Conservation (phyloP, 805 yeast species). For the Saccharomycopsis malanga region DNA sequence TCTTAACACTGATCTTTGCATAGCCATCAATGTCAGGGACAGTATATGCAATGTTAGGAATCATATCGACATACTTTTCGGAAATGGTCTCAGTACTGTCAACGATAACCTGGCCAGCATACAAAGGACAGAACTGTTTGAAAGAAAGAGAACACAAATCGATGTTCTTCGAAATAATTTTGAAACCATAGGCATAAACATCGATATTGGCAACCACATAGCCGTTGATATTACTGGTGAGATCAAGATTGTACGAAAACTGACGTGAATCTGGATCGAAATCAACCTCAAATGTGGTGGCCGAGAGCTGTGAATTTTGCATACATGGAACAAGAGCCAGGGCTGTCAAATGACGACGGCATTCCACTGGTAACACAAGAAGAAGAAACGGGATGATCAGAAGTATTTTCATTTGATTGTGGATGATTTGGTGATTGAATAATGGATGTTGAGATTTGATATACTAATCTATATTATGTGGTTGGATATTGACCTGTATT, state of each 20-base stretch:
- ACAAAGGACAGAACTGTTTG: slow-evolving; percentile 87
- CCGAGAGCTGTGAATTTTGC: slow-evolving; percentile 66
- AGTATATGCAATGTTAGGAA: slow-evolving; percentile 80
- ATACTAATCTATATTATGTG: no score
- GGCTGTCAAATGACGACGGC: slow-evolving; percentile 44
- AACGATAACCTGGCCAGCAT: slow-evolving; percentile 74
- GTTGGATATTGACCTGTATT: no score
- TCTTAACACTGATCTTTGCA: slow-evolving; percentile 46
- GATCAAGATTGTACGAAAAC: slow-evolving; percentile 59
- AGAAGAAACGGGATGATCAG: no score
- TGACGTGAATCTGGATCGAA: slow-evolving; percentile 69
- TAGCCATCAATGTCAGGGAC: slow-evolving; percentile 86
- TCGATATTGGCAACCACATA: slow-evolving; percentile 61
- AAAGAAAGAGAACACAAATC: slow-evolving; percentile 60
- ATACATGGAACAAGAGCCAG: slow-evolving; percentile 84
- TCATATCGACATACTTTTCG: slow-evolving; percentile 39
- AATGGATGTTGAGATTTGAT: no score
- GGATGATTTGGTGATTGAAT: no score
- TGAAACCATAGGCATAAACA: slow-evolving; percentile 83
- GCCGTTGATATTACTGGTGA: slow-evolving; percentile 61
- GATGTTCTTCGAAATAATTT: slow-evolving; percentile 48
- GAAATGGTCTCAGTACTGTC: slow-evolving; percentile 60
- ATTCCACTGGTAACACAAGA: no score
- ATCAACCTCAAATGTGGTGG: slow-evolving; percentile 64
- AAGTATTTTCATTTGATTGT: no score